These are phyloP conservation scores for Daldinia caldariorum DNA, from an alignment of 495 filamentous ascomycete species.

Conservation along the genomic window DNA sequence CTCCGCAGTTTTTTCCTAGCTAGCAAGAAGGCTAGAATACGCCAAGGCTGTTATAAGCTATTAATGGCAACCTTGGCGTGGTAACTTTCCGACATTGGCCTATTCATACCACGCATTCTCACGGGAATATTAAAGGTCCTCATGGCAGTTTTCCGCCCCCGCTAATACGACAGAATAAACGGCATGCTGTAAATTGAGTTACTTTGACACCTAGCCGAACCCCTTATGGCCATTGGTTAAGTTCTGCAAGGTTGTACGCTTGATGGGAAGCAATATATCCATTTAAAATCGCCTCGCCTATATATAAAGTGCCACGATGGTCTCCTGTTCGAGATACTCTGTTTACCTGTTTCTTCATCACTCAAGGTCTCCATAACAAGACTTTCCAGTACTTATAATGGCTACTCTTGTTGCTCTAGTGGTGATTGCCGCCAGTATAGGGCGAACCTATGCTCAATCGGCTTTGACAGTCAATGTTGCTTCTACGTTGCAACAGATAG, in stretches of 20 bases:
- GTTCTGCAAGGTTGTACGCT: neutral
- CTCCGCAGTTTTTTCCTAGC: slow-evolving; percentile 8
- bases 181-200: slow-evolving; percentile 16
- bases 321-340: neutral
- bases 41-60: slow-evolving; percentile 5
- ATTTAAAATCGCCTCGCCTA: neutral
- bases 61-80: slow-evolving; percentile 13
- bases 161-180: slow-evolving; percentile 21
- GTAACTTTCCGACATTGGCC: slow-evolving; percentile 4
- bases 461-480: slow-evolving; percentile 50
- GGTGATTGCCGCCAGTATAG: slow-evolving; percentile 15
- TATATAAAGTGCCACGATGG: slow-evolving; percentile 17
- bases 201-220: neutral
- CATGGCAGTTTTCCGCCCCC: neutral
- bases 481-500: slow-evolving; percentile 52
- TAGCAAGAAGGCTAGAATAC: slow-evolving; percentile 11
- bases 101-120: neutral
- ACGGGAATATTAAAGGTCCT: slow-evolving; percentile 4
- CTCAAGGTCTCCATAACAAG: neutral
- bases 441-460: slow-evolving; percentile 31
- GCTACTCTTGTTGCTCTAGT: slow-evolving; percentile 10
- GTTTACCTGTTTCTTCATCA: neutral
- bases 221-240: slow-evolving; percentile 6
- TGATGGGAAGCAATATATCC: neutral
- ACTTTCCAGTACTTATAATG: slow-evolving; percentile 7